Conservation (phyloP, 1,139 yeast genomes). For the Saccharomyces pastorianus region DNA sequence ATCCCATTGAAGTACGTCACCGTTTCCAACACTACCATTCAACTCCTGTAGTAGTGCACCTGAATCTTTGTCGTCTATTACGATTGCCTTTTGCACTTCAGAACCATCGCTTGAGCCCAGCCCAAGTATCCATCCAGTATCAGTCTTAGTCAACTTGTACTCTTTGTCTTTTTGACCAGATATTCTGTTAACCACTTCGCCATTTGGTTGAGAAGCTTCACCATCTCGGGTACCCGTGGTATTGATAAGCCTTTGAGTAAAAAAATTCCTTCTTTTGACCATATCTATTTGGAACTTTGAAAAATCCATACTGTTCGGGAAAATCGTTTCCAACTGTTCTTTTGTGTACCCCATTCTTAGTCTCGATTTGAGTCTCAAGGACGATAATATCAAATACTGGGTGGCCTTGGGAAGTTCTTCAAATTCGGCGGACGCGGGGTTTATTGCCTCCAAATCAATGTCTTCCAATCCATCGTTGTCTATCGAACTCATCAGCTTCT, state of each 20-base stretch:
- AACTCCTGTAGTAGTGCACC: not conserved
- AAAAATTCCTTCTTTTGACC: conserved; percentile 84
- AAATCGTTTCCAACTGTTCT: conserved; percentile 70
- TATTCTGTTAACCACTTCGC: conserved; percentile 42
- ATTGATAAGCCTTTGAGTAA: conserved; percentile 80
- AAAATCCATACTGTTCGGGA: conserved; percentile 82
- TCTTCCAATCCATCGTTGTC: conserved; percentile 59
- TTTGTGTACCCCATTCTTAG: conserved; percentile 91
- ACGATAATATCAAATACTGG: conserved; percentile 81
- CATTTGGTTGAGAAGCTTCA: conserved; percentile 33
- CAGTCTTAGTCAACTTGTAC: conserved; percentile 67
- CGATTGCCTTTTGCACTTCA: conserved; percentile 37
- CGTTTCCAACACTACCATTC: conserved; percentile 22
- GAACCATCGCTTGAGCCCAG: conserved; percentile 42
- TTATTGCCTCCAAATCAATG: conserved; percentile 58
- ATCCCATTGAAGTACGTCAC: conserved; percentile 10
- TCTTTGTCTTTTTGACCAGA: conserved; percentile 77
- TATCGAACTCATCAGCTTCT: conserved; percentile 49
- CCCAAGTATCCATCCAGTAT: conserved; percentile 81
- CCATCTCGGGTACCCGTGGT: conserved; percentile 74
- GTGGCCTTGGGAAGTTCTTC: conserved; percentile 64
- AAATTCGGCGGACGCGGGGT: conserved; percentile 63
- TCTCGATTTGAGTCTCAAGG: conserved; percentile 73
- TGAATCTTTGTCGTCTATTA: conserved; percentile 33
- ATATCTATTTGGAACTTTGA: conserved; percentile 88